phyloP scores from a whole-genome alignment of 352 stramenopile genomes.

The Globisporangium recalcitrans region DNA sequence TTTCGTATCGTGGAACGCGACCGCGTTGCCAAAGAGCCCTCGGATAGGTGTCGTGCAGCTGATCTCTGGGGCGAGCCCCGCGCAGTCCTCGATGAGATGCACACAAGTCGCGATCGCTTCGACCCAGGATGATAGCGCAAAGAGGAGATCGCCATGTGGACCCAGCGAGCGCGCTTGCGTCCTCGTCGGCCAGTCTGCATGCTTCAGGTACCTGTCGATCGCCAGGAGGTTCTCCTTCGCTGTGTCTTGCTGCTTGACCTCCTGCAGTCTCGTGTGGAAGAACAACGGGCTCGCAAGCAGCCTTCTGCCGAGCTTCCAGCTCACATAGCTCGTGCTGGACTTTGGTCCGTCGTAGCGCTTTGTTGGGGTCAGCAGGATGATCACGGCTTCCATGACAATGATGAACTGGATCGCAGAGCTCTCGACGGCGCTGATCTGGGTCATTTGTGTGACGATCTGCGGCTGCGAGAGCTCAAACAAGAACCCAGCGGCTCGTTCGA shows the following conservation, averaged over 20 bases:
- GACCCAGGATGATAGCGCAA: conserved; percentile 48
- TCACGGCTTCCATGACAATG: conserved; percentile 73
- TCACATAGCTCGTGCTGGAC: conserved; percentile 41
- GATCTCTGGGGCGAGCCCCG: conserved; percentile 42
- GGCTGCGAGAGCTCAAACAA: conserved; percentile 22
- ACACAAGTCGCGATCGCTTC: conserved; percentile 37
- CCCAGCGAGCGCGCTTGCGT: conserved; percentile 26
- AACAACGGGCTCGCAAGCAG: conserved; percentile 45
- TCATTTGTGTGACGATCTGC: conserved; percentile 25
- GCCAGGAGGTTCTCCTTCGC: conserved; percentile 47
- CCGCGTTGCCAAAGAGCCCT: conserved; percentile 61
- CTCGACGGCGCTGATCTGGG: conserved; percentile 12
- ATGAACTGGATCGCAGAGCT: conserved; percentile 29
- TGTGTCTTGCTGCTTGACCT: conserved; percentile 34
- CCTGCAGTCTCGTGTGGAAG: conserved; percentile 45
- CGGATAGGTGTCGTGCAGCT: conserved; percentile 41
- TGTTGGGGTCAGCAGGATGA: conserved; percentile 69
- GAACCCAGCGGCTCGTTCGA: conserved; percentile 36
- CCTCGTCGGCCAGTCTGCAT: conserved; percentile 43
- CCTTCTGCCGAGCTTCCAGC: conserved; percentile 56
- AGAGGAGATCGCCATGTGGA: conserved; percentile 29
- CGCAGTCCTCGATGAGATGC: conserved; percentile 33
- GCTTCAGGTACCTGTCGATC: conserved; percentile 49
- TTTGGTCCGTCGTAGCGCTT: conserved; percentile 61
- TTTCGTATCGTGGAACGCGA: conserved; percentile 42